A percentile compares a stretch with the other conserved stretches of the same genome.
phyloP scores from a whole-genome alignment of 345 rosid species.

The Citropsis articulata region DNA sequence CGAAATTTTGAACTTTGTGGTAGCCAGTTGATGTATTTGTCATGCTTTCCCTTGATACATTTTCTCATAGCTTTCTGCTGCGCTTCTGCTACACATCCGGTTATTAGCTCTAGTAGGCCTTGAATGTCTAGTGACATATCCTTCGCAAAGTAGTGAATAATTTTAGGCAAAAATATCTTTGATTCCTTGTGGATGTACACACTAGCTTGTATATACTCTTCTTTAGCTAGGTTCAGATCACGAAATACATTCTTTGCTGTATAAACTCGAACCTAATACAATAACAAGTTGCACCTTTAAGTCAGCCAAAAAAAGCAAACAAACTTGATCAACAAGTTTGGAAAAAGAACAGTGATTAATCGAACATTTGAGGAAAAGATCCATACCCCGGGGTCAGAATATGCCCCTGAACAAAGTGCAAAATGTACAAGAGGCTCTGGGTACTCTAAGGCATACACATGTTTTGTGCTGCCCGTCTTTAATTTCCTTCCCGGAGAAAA shows the following conservation, averaged over 20 bases:
- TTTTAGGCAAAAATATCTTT: slow-evolving; percentile 65
- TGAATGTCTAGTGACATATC: slow-evolving; percentile 56
- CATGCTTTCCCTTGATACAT: slow-evolving; percentile 49
- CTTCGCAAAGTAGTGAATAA: slow-evolving; percentile 55
- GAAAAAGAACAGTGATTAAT: neutral
- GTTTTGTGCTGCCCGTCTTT: slow-evolving; percentile 44
- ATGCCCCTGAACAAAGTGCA: slow-evolving; percentile 70
- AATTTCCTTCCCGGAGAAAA: slow-evolving; percentile 75
- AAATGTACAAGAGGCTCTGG: slow-evolving; percentile 85
- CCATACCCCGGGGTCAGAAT: slow-evolving; percentile 71
- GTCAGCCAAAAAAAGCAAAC: neutral
- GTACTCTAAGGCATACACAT: slow-evolving; percentile 70
- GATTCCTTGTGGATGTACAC: slow-evolving; percentile 57
- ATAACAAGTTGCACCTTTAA: neutral
- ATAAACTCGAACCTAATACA: slow-evolving; percentile 61
- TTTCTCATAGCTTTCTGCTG: slow-evolving; percentile 48
- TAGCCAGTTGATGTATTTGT: slow-evolving; percentile 59
- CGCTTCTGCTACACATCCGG: slow-evolving; percentile 44
- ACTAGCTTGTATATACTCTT: slow-evolving; percentile 56
- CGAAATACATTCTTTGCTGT: slow-evolving; percentile 54
- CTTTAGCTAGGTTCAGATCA: slow-evolving; percentile 58
- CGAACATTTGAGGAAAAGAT: neutral
- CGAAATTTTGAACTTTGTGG: slow-evolving; percentile 67
- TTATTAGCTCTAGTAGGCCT: slow-evolving; percentile 41
- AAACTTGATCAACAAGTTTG: neutral